These are phyloP conservation scores for Podaxis sp. DNA, from an alignment of 768 basidiomycete species.

Conservation along the genomic window DNA sequence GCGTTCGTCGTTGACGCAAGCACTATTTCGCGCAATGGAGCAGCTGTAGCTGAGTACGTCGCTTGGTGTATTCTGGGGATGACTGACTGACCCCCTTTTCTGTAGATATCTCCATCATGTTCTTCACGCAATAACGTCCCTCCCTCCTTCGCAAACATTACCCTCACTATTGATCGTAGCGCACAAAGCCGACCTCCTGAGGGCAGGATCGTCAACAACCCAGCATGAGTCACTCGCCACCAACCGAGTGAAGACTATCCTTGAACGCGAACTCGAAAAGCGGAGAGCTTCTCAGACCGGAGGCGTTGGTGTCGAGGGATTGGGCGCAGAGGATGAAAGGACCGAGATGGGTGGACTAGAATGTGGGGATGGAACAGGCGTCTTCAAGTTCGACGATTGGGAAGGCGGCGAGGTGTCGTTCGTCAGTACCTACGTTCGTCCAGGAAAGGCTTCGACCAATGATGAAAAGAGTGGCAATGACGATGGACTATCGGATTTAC, in stretches of 20 bases:
- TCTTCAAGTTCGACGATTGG: slow-evolving; percentile 79
- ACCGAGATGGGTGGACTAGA: slow-evolving; percentile 76
- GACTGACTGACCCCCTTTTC: background rate
- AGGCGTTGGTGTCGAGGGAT: slow-evolving; percentile 69
- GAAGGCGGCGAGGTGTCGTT: slow-evolving; percentile 81
- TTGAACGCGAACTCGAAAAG: slow-evolving; percentile 85
- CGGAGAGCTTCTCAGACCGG: slow-evolving; percentile 61
- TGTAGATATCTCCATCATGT: slow-evolving; percentile 72
- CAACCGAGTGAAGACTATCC: slow-evolving; percentile 69
- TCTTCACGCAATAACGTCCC: slow-evolving; percentile 65
- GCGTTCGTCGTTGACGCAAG: slow-evolving; percentile 82
- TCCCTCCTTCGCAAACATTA: slow-evolving; percentile 66
- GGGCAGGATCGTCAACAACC: slow-evolving; percentile 35
- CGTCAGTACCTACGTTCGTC: slow-evolving; percentile 53
- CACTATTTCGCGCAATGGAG: slow-evolving; percentile 73
- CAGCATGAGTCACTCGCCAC: slow-evolving; percentile 45
- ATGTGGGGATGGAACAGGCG: slow-evolving; percentile 49
- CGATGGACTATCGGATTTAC: slow-evolving; percentile 43
- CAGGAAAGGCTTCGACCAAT: slow-evolving; percentile 22
- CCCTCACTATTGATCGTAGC: slow-evolving; percentile 70
- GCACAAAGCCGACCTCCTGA: slow-evolving; percentile 77
- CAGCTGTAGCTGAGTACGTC: slow-evolving; percentile 78
- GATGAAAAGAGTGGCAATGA: slow-evolving; percentile 35
- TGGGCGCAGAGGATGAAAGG: slow-evolving; percentile 67
- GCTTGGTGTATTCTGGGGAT: background rate